Evolutionary conservation across 176 grass and related monocot genomes (phyloP).

Genomic region (Alloteropsis semialata): DNA sequence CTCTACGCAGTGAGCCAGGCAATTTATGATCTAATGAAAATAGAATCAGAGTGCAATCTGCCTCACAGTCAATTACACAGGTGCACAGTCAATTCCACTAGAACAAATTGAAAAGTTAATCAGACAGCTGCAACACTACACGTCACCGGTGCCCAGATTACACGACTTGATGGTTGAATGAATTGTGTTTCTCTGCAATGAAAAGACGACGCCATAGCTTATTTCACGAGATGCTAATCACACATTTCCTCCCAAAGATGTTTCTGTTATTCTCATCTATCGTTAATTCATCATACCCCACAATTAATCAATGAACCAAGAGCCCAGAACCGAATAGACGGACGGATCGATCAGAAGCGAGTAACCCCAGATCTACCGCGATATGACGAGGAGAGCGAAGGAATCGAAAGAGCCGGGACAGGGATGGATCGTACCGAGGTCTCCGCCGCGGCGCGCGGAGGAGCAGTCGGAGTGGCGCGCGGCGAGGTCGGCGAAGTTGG

Average conservation of each 20-base stretch:
- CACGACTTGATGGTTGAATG: not conserved
- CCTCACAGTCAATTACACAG: not conserved
- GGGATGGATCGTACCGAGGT: conserved; percentile 38
- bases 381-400: too few relatives aligned
- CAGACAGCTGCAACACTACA: not conserved
- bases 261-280: not conserved
- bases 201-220: not conserved
- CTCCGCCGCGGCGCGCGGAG: conserved; percentile 66
- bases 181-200: not conserved
- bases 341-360: not conserved
- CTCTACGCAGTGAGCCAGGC: not conserved
- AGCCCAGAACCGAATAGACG: not conserved
- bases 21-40: not conserved
- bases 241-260: not conserved
- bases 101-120: not conserved
- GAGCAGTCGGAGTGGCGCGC: conserved; percentile 68
- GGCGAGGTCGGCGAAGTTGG: conserved; percentile 58
- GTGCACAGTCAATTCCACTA: not conserved
- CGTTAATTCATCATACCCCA: not conserved
- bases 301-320: not conserved
- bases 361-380: not conserved
- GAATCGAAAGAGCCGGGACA: not conserved
- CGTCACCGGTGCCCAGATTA: not conserved
- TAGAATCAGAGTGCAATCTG: not conserved
- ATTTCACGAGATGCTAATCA: not conserved